Base-by-base conservation (phyloP, 768 basidiomycete species). In the Boletus subcaerulescens region DNA sequence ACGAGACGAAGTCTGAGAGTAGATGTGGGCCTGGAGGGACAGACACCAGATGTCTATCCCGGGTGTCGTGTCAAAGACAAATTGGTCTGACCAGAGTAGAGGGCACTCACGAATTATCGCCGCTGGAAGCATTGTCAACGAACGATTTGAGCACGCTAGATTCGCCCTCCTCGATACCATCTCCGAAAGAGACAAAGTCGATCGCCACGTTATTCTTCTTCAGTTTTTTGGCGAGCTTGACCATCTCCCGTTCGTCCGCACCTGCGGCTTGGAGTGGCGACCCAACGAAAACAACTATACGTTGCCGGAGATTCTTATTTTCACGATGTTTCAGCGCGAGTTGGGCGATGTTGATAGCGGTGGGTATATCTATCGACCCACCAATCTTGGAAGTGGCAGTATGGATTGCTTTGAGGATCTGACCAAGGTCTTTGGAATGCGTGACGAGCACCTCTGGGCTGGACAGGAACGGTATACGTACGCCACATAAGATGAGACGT, bases 171-270 rank as follows among this genome's bases (percentile, higher is more conserved):
- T 87, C 89, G 43, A 94, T 89, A 6, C 85, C 90, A 63, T 96
- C 95, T 1, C 96, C 96, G 71, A 93, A 98, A 6, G 82, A 82
- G 29, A 98, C 77, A 48, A 98, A 78, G 71, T 99, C 97, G 24
- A 98, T 81, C 2, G 95, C 91, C 41, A 99, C 93, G 64, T 98
- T 99, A 71, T 98, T 98, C 86, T 99, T 99, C 80, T 98, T 98
- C 58, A 99, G 79, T 72, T 93, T 97, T 79, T 95, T 97, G 11
- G 95, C 97, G 35, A 99, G 82, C 69, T 86, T 88, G 61, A 90
- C 76, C 82, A 95, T 86, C 50, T 79, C 78, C 62, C 88, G 85
- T 67, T 92, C 89, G 55, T 91, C 87, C 12, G 86, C 82, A 9
- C 78, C 85, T 31, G 76, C 68, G 31, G 84, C 86, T 20, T 82